Conservation (phyloP, 208 protist genomes). For the Polymyxa betae region DNA sequence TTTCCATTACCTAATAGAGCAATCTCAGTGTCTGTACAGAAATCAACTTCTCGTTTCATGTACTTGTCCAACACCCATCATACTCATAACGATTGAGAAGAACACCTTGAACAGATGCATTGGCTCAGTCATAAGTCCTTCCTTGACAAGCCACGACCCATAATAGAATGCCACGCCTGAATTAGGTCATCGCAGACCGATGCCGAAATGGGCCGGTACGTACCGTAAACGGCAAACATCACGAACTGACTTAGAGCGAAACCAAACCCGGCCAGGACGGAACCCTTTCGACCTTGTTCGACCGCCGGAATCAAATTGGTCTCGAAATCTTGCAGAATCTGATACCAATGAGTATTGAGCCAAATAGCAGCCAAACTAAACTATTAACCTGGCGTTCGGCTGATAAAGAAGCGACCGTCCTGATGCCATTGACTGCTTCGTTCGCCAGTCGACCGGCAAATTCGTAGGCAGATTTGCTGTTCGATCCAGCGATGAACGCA, state of each 20-base stretch:
- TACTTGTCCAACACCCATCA: neutral
- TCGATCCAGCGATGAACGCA: neutral
- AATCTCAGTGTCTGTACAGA: too few relatives aligned
- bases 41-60: too few relatives aligned
- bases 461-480: neutral
- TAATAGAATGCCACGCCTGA: conserved; percentile 15
- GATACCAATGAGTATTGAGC: neutral
- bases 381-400: neutral
- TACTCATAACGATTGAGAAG: neutral
- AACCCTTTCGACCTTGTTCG: neutral
- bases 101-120: conserved; percentile 5
- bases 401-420: neutral
- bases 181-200: too few relatives aligned
- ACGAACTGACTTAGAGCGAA: neutral
- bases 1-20: neutral
- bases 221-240: neutral
- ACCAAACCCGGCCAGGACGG: neutral
- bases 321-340: neutral
- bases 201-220: too few relatives aligned
- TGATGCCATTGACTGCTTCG: neutral
- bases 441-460: conserved; percentile 5
- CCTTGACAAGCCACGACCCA: neutral
- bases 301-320: neutral
- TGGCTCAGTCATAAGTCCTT: neutral
- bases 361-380: neutral